These are phyloP conservation scores for Fusarium sambucinum DNA, from an alignment of 2,329 filamentous ascomycete species.

Conservation along the genomic window DNA sequence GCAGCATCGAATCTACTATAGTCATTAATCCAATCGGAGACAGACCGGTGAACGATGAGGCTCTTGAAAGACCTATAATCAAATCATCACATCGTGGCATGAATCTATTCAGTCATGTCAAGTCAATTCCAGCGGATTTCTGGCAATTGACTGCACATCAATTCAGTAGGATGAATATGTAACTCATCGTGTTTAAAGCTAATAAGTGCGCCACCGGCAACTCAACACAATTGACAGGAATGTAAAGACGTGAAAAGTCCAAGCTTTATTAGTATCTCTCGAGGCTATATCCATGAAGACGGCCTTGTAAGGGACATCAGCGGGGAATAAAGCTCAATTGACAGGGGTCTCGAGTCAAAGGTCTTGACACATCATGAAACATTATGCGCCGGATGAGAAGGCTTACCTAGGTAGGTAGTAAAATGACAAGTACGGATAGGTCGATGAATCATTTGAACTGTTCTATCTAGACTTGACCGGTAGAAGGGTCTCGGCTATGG, in stretches of 20 bases:
- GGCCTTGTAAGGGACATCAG: not conserved
- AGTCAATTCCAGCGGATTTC: not conserved
- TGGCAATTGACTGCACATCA: slow-evolving; percentile 3
- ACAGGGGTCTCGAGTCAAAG: not conserved
- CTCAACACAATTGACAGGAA: slow-evolving; percentile 14
- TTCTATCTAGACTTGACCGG: not conserved
- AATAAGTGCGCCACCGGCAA: not conserved
- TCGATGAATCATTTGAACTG: not conserved
- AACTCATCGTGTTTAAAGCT: not conserved
- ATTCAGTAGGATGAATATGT: not conserved
- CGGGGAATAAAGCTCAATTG: not conserved
- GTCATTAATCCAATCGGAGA: slow-evolving; percentile 2
- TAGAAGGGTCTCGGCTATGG: not conserved
- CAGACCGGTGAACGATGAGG: not conserved
- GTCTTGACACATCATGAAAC: not conserved
- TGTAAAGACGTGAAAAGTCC: not conserved
- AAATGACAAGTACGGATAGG: not conserved
- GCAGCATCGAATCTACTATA: not conserved
- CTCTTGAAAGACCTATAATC: not conserved
- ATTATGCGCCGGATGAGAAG: not conserved
- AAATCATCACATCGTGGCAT: slow-evolving; percentile 11
- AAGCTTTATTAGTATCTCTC: slow-evolving; percentile 2
- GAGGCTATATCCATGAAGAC: not conserved
- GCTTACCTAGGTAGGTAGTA: not conserved
- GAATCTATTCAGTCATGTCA: slow-evolving; percentile 4